phyloP scores from a whole-genome alignment of 345 rosid species.

The Populus alba region DNA sequence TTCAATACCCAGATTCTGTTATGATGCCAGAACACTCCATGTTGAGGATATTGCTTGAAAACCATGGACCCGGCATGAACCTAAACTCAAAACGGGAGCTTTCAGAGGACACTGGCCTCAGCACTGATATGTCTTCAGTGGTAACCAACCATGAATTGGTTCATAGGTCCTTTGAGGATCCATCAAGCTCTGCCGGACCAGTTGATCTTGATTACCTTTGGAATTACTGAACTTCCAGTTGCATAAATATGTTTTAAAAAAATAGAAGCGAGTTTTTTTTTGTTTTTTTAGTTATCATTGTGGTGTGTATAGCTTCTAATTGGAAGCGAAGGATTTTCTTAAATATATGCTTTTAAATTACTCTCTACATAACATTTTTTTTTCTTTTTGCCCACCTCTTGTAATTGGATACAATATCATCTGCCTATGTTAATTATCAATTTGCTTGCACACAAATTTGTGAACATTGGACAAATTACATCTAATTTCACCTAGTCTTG shows the following conservation, averaged over 20 bases:
- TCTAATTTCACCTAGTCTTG: neutral
- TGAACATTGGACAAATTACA: neutral
- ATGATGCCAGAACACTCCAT: slow-evolving; percentile 29
- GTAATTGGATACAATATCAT: neutral
- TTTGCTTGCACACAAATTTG: neutral
- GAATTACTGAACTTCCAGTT: slow-evolving; percentile 33
- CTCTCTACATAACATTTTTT: too few relatives aligned
- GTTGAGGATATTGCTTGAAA: slow-evolving; percentile 47
- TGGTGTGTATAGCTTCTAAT: slow-evolving; percentile 6
- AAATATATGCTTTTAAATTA: neutral
- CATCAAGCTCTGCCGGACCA: slow-evolving; percentile 34
- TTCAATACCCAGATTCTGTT: slow-evolving; percentile 13
- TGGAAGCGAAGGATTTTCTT: neutral
- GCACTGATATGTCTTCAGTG: slow-evolving; percentile 11
- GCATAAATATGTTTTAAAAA: too few relatives aligned
- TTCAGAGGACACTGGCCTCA: slow-evolving; percentile 8
- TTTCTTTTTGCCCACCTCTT: neutral
- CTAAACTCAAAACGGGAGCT: slow-evolving; percentile 4
- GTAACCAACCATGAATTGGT: slow-evolving; percentile 27
- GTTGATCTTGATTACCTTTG: slow-evolving; percentile 47
- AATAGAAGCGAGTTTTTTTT: neutral
- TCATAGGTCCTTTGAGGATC: slow-evolving; percentile 28
- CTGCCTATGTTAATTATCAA: neutral
- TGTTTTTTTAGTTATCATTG: neutral
- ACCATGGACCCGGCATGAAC: neutral